Evolutionary conservation across 148 eudicot genomes (phyloP), one percentile per base, ranked within the genome.

Genomic region (Chenopodium album): DNA sequence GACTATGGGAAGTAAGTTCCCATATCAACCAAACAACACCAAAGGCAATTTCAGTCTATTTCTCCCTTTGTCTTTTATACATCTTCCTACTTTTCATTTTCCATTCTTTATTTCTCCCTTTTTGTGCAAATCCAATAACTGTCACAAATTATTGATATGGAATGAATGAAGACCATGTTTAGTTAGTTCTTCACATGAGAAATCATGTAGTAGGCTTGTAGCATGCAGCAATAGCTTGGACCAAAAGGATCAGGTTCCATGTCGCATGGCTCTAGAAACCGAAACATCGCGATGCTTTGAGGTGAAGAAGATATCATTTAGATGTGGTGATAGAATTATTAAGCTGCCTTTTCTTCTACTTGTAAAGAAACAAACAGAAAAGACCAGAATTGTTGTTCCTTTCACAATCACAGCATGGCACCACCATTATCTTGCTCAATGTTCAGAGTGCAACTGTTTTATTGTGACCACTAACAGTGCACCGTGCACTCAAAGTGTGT

Each of bases 401-500:
- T 81, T 65, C 62, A 11, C 29, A 74, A 74, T 65, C 62, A 11
- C 29, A 74, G 79, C 16, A 74, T 80, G 78, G 72, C 83, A 66
- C 72, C 72, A 26, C 72, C 73, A 73, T 47, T 19, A 56, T 56
- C 75, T 80, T 71, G 82, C 46, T 37, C 4, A 67, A 67, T 23
- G 59, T 2, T 2, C 1, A 72, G 66, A 62, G 66, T 56, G 14
- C 34, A 76, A 52, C 6, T 50, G n/a, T 29, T 62, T 32, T n/a
- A 0, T 71, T 44, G 13, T 44, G 34, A 47, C 72, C 80, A 64
- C 80, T 77, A 26, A 41, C 60, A 77, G 56, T 63, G 72, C 71
- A 41, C 60, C 7, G 65, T 59, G 65, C 44, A 75, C 65, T 46
- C 72, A 69, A 22, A 71, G 26, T 41, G 23, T 44, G 29, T 14